Base-by-base conservation (phyloP, 2,329 filamentous ascomycete species). In the Catunica adiposa region DNA sequence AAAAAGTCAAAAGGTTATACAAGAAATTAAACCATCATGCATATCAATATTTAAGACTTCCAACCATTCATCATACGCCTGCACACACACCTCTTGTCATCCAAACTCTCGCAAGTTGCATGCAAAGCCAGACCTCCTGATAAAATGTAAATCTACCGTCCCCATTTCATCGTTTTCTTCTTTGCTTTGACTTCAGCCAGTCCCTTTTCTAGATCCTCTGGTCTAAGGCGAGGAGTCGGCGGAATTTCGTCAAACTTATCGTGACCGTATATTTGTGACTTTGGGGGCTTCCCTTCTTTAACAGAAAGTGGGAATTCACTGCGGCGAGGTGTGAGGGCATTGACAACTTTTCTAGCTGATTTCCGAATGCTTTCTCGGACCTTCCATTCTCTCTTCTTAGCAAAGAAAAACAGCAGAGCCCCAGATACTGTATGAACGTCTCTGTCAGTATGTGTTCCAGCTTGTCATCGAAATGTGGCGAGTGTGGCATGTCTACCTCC, bases 381-480 rank as follows among this genome's bases (percentile, higher is more conserved):
- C 61, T 82, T 84, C 87, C 87, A 92, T 67, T 89, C 85, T 50
- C 82, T 79, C 70, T 87, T 89, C 73, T 92, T 92, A 56, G 87
- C 84, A 38, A 90, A 66, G 66, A 83, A 87, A 70, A 85, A 94
- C 26, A 92, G 77, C 1, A 79, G 70, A 2, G 80, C 78, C 34
- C 77, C 82, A 22, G 73, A 74, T 60, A 82, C 84, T 84, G 61
- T 22, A 6, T 20, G 9, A 29, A 34, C 22, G 31, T 22, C 2
- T 11, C 34, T 53, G 58, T 64, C 54, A 63, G 61, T 34, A 53
- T 11, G 37, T 34, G 17, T 8, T 23, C n/a, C 26, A 20, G 3
- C 20, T 8, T 40, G 20, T 3, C 17, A 37, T 34, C 5, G 25
- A 54, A n/a, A 6, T n/a, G 22, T 37, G 20, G 17, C 20, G 7